Conservation (phyloP, 768 basidiomycete species). For the Gyrodon lividus region DNA sequence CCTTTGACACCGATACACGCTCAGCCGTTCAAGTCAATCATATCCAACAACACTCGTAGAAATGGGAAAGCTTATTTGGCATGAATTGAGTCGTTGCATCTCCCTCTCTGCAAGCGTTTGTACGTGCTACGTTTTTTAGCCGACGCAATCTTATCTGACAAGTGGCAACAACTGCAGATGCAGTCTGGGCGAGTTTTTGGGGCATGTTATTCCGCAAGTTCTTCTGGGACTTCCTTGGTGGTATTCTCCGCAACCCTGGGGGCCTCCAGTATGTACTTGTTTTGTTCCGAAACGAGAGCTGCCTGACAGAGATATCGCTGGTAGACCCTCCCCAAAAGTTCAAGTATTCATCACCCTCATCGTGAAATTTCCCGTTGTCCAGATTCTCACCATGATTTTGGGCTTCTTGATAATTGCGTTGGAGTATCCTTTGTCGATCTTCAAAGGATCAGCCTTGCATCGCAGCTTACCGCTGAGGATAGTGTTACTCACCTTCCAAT, state of each 20-base stretch:
- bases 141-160: slow-evolving; percentile 9
- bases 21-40: background rate
- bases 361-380: slow-evolving; percentile 76
- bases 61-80: slow-evolving; percentile 85
- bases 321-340: slow-evolving; percentile 58
- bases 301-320: slow-evolving; percentile 3
- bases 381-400: slow-evolving; percentile 61
- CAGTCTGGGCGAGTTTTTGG: slow-evolving; percentile 79
- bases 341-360: slow-evolving; percentile 70
- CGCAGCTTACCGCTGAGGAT: slow-evolving; percentile 65
- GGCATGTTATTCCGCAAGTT: slow-evolving; percentile 88
- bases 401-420: slow-evolving; percentile 59
- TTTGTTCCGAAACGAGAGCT: background rate
- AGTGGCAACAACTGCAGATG: slow-evolving; percentile 44
- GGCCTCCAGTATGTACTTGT: slow-evolving; percentile 64
- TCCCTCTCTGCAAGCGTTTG: slow-evolving; percentile 70
- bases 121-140: slow-evolving; percentile 41
- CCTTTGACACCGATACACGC: background rate
- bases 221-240: slow-evolving; percentile 95
- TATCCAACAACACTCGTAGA: slow-evolving; percentile 1
- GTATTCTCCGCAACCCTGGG: slow-evolving; percentile 73
- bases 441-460: slow-evolving; percentile 57
- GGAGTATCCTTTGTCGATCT: slow-evolving; percentile 66
- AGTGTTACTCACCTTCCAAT: slow-evolving; percentile 62
- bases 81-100: slow-evolving; percentile 70